Percentiles rank a stretch among this genome's conserved stretches.
Evolutionary conservation across 2,329 filamentous ascomycete genomes (phyloP).

Genomic region (Neoascochyta sp.): DNA sequence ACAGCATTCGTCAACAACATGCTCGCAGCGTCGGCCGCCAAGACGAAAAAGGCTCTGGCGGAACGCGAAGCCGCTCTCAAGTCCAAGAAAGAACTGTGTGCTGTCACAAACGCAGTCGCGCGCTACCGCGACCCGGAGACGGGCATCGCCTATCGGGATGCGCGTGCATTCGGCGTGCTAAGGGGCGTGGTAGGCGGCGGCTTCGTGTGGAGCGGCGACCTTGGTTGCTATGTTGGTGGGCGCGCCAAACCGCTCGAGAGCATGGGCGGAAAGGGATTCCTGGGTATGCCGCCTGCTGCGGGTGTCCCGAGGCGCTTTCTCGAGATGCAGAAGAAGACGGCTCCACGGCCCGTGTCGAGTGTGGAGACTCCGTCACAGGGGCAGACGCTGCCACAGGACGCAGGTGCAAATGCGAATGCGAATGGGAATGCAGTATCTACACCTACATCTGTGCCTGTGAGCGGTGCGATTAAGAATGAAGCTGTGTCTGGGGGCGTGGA

Average conservation of each 20-base stretch:
- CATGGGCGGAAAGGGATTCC: constrained; percentile 26
- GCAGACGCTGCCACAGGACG: too few species aligned
- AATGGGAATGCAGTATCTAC: too few species aligned
- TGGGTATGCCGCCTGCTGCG: constrained; percentile 58
- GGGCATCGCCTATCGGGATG: constrained; percentile 74
- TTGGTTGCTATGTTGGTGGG: constrained; percentile 80
- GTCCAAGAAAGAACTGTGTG: constrained; percentile 53
- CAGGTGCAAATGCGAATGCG: too few species aligned
- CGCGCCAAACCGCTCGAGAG: constrained; percentile 30
- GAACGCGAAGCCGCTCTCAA: constrained; percentile 25
- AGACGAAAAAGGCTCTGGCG: constrained; percentile 44
- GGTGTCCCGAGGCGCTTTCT: constrained; percentile 78
- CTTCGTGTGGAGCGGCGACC: constrained; percentile 75
- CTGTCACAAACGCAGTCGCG: constrained; percentile 77
- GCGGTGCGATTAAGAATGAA: too few species aligned
- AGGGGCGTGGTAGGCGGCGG: constrained; percentile 68
- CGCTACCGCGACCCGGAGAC: constrained; percentile 83
- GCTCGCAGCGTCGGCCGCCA: constrained; percentile 41
- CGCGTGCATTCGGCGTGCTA: constrained; percentile 77
- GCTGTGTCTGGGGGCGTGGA: too few species aligned
- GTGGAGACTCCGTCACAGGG: too few species aligned
- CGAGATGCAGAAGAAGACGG: constrained; percentile 25
- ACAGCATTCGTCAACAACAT: constrained; percentile 32
- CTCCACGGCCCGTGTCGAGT: too few species aligned
- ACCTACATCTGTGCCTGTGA: too few species aligned